phyloP scores from a whole-genome alignment of 805 yeast genomes.

The Dipodascopsis uninucleata region DNA sequence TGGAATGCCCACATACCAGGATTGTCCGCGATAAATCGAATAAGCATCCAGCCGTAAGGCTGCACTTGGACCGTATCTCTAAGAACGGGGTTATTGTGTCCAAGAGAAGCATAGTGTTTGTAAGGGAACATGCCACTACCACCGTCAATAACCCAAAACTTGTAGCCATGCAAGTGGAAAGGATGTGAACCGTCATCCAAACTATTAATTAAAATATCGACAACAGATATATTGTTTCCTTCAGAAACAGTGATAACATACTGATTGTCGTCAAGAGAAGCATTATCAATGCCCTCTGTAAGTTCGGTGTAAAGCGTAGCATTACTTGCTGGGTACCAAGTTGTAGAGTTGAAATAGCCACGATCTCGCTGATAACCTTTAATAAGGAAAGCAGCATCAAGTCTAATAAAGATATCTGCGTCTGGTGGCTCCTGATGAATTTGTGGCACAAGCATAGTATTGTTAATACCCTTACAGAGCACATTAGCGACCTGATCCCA shows the following conservation, averaged over 20 bases:
- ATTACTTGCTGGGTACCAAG: slow-evolving; percentile 23
- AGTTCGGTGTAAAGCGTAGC: slow-evolving; percentile 23
- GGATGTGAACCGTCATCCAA: slow-evolving; percentile 86
- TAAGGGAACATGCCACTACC: slow-evolving; percentile 49
- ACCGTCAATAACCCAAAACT: slow-evolving; percentile 67
- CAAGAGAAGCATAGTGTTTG: slow-evolving; percentile 50
- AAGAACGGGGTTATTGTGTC: slow-evolving; percentile 46
- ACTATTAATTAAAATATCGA: slow-evolving; percentile 71
- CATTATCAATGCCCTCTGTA: slow-evolving; percentile 3
- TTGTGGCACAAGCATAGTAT: slow-evolving; percentile 29
- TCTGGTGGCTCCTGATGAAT: slow-evolving; percentile 32
- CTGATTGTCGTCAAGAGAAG: slow-evolving; percentile 21
- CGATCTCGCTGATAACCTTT: slow-evolving; percentile 36
- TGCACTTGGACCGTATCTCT: slow-evolving; percentile 66
- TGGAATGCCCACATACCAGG: slow-evolving; percentile 96
- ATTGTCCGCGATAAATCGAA: slow-evolving; percentile 73
- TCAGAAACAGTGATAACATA: slow-evolving; percentile 38
- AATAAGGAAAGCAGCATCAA: slow-evolving; percentile 37
- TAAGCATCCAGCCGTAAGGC: slow-evolving; percentile 58
- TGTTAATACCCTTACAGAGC: slow-evolving; percentile 32
- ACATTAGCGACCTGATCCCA: slow-evolving; percentile 29
- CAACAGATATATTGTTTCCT: slow-evolving; percentile 47
- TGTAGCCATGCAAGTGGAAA: slow-evolving; percentile 89
- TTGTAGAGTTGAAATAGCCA: slow-evolving; percentile 32
- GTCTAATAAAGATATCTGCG: slow-evolving; percentile 34